Conservation (phyloP, 495 filamentous ascomycete genomes). For the Pyrenopolyporus hunteri region DNA sequence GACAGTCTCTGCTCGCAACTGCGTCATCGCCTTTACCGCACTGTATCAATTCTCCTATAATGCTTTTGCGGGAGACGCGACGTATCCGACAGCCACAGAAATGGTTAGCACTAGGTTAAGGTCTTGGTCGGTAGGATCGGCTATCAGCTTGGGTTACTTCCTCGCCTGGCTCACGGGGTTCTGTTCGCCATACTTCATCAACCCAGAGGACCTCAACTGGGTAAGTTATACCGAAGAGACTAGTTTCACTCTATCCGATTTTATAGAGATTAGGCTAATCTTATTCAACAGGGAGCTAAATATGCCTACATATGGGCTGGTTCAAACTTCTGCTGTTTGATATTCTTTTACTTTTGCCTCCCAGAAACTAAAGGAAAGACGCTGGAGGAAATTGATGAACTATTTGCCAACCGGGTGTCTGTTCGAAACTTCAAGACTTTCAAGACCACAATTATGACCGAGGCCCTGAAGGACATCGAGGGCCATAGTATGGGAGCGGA, state of each 20-base stretch:
- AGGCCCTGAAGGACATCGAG: constrained; percentile 46
- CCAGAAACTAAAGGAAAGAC: constrained; percentile 61
- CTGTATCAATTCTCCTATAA: constrained; percentile 46
- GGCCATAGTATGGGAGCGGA: background rate
- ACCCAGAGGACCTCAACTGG: constrained; percentile 56
- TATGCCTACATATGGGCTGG: constrained; percentile 61
- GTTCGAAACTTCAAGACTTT: constrained; percentile 49
- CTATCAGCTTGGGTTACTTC: constrained; percentile 53
- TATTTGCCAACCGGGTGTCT: constrained; percentile 48
- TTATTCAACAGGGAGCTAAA: constrained; percentile 42
- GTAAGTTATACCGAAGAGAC: constrained; percentile 21
- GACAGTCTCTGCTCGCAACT: constrained; percentile 36
- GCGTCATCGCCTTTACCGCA: constrained; percentile 40
- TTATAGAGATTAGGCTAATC: background rate
- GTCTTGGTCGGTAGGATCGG: constrained; percentile 58
- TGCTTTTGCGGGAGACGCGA: constrained; percentile 49
- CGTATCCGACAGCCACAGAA: constrained; percentile 53
- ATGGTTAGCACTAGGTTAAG: constrained; percentile 55
- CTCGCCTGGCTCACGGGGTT: constrained; percentile 53
- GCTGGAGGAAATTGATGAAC: constrained; percentile 63
- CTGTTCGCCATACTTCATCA: constrained; percentile 58
- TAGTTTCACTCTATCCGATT: background rate
- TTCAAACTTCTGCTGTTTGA: constrained; percentile 50
- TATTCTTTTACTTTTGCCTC: constrained; percentile 56
- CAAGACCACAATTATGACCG: constrained; percentile 42